These are phyloP conservation scores for Pseudozyma sp. DNA, from an alignment of 1,284 basidiomycete species.

Conservation along the genomic window DNA sequence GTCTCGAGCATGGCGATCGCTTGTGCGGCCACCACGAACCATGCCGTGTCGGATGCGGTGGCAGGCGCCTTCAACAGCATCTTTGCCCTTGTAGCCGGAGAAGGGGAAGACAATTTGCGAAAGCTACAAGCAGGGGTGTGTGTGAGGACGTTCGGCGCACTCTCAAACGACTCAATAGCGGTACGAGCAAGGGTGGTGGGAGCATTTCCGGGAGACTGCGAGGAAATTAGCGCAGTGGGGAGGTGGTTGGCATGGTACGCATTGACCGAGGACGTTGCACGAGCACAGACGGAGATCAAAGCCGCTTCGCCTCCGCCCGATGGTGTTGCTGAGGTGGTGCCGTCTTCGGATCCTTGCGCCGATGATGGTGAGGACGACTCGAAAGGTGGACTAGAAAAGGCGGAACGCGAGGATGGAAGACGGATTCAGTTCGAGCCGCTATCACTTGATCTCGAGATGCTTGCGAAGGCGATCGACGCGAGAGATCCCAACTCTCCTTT, in stretches of 20 bases:
- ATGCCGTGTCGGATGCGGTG: slow-evolving; percentile 3
- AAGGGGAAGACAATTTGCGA: not conserved
- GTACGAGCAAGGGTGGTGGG: slow-evolving; percentile 23
- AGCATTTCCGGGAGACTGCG: slow-evolving; percentile 14
- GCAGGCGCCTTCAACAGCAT: slow-evolving; percentile 6
- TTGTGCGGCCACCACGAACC: slow-evolving; percentile 22
- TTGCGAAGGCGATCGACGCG: slow-evolving; percentile 20
- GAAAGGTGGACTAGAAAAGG: not conserved
- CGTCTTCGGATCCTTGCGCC: slow-evolving; percentile 11
- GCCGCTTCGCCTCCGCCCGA: not conserved
- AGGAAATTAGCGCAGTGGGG: slow-evolving; percentile 8
- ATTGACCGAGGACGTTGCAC: slow-evolving; percentile 29
- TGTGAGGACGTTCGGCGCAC: slow-evolving; percentile 13
- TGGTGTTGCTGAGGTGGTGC: not conserved
- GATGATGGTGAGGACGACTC: slow-evolving; percentile 9
- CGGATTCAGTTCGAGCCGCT: slow-evolving; percentile 8
- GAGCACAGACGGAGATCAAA: not conserved
- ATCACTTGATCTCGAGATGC: slow-evolving; percentile 19
- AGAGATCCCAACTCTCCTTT: slow-evolving; percentile 24
- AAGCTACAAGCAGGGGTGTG: slow-evolving; percentile 21
- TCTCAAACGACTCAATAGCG: slow-evolving; percentile 10
- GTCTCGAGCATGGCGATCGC: slow-evolving; percentile 28
- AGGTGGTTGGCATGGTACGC: slow-evolving; percentile 32
- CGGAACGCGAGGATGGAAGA: slow-evolving; percentile 7
- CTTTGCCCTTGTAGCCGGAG: slow-evolving; percentile 12